Base-by-base conservation (phyloP, 306 rosid species). In the Macrotyloma uniflorum region DNA sequence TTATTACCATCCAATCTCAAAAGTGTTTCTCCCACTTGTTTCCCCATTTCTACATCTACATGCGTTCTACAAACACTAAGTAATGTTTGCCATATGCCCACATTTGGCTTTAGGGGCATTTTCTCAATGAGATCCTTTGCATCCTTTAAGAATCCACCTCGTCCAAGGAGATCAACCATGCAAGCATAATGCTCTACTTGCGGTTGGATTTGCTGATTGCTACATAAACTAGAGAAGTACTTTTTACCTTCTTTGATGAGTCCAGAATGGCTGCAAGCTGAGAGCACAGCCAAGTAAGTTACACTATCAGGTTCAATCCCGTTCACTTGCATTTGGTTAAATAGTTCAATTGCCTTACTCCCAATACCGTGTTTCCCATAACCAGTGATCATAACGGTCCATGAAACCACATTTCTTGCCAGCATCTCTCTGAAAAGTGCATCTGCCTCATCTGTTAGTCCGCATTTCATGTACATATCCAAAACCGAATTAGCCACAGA, bases 381-480 rank as follows among this genome's bases (percentile, higher is more conserved):
- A 22, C 93, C 89, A 8, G 91, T 91, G 80, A 91, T 87, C 96
- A 89, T 91, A 36, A 80, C 84, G 26, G 96, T 89, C 93, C 91
- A 89, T 0, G 93, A 89, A 76, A 91, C 82, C 26, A 89, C 86
- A 81, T 91, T 85, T 75, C 80, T 86, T 32, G 35, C 30, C 0
- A 43, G 82, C 78, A 77, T 87, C 80, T 86, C 86, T 67, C 82
- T 62, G 76, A 91, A 87, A 20, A 87, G 64, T 45, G 80, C 72
- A 67, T 86, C 85, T 26, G 91, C 91, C n/a, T 82, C 83, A 22
- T 87, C 84, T 15, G 83, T 77, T 30, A 76, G 65, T 36, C 96
- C 96, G 0, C 91, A 89, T 85, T 89, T 91, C 85, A 89, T 84
- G 82, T 91, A 89, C 91, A 89, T 87, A 79, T 89, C 93, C 59